A percentile compares a stretch with the other conserved stretches of the same genome.
Evolutionary conservation across 805 yeast species (phyloP).

Genomic region (Kurtzmaniella fragi): DNA sequence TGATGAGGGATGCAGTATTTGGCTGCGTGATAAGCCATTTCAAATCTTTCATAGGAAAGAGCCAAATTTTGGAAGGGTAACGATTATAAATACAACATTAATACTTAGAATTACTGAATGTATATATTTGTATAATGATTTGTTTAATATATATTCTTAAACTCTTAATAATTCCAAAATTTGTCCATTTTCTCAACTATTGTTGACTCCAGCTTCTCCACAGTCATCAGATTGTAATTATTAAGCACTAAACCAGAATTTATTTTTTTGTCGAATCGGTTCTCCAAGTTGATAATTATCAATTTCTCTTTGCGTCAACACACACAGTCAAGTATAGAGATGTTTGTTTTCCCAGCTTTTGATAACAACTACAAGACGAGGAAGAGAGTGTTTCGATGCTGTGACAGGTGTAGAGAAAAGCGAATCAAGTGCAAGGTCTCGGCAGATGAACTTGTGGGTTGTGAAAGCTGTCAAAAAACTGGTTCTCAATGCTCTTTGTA

Average conservation of each 20-base stretch:
- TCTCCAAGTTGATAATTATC: not conserved
- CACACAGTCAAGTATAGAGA: slow-evolving; percentile 2
- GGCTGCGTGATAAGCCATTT: not conserved
- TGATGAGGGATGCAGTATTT: not conserved
- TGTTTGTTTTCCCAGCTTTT: slow-evolving; percentile 35
- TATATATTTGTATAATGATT: no score
- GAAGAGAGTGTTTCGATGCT: slow-evolving; percentile 30
- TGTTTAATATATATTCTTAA: no score
- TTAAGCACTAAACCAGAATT: no score
- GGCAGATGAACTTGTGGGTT: slow-evolving; percentile 20
- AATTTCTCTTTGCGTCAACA: not conserved
- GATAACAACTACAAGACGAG: slow-evolving; percentile 28
- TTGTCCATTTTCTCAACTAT: no score
- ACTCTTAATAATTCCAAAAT: no score
- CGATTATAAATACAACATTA: no score
- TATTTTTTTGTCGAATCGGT: not conserved
- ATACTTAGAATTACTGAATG: no score
- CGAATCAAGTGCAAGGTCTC: slow-evolving; percentile 24
- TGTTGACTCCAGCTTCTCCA: no score
- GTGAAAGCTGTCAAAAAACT: slow-evolving; percentile 21
- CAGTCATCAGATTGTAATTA: no score
- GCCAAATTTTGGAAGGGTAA: no score
- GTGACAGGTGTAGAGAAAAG: slow-evolving; percentile 23
- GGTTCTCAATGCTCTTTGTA: slow-evolving; percentile 13
- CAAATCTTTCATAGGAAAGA: no score